A percentile compares a stretch with the other conserved stretches of the same genome.
These are phyloP conservation scores for Sphaerostilbella broomeana DNA, from an alignment of 2,329 filamentous ascomycete species.

Conservation along the genomic window DNA sequence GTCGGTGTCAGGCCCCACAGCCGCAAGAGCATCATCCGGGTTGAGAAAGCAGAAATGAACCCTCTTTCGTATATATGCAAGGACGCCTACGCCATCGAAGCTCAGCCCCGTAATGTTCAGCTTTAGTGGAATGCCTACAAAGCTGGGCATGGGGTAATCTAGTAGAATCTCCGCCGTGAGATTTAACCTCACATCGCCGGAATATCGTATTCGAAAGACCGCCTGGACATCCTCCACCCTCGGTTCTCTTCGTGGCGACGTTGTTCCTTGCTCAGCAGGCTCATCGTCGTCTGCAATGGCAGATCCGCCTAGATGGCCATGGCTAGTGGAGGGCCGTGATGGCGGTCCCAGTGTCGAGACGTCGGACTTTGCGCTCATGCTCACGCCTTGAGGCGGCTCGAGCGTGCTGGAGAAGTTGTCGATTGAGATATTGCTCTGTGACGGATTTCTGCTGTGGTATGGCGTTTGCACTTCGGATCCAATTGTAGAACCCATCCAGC, in stretches of 20 bases:
- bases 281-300: slow-evolving; percentile 34
- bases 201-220: slow-evolving; percentile 83
- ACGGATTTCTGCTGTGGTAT: slow-evolving; percentile 38
- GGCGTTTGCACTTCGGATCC: slow-evolving; percentile 19
- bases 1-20: slow-evolving; percentile 47
- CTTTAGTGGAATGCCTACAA: slow-evolving; percentile 90
- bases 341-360: slow-evolving; percentile 56
- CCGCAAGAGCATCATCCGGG: slow-evolving; percentile 78
- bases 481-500: slow-evolving; percentile 27
- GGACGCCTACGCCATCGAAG: slow-evolving; percentile 89
- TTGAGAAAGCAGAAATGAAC: slow-evolving; percentile 93
- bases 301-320: slow-evolving; percentile 34
- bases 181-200: slow-evolving; percentile 78
- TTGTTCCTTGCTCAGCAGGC: not conserved
- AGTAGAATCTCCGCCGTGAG: slow-evolving; percentile 92
- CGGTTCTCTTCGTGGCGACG: slow-evolving; percentile 54
- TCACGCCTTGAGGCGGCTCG: slow-evolving; percentile 31
- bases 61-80: slow-evolving; percentile 82
- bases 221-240: slow-evolving; percentile 85
- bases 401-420: slow-evolving; percentile 31
- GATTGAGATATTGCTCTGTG: slow-evolving; percentile 41
- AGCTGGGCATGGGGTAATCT: slow-evolving; percentile 97
- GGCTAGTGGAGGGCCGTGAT: slow-evolving; percentile 53
- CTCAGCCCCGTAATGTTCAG: slow-evolving; percentile 91
- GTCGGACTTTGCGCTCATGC: slow-evolving; percentile 52